Percentiles rank a stretch among this genome's conserved stretches.
Conservation (phyloP, 495 filamentous ascomycete species). For the Poronia punctata region DNA sequence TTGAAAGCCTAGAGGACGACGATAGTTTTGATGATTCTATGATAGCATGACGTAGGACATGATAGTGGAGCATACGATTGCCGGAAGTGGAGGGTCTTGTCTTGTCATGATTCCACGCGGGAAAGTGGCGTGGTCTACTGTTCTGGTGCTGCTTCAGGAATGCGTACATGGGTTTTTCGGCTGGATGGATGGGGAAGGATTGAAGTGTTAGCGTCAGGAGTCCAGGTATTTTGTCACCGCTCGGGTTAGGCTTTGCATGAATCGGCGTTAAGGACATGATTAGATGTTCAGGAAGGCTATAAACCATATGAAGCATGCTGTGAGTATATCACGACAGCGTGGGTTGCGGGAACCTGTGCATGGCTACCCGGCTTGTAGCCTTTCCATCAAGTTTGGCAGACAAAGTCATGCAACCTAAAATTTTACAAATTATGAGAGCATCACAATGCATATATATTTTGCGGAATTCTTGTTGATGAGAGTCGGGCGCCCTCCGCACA, state of each 20-base stretch:
- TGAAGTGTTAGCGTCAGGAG: slow-evolving; percentile 8
- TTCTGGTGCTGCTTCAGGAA: slow-evolving; percentile 3
- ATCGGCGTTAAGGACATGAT: slow-evolving; percentile 10
- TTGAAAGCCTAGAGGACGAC: slow-evolving; percentile 82
- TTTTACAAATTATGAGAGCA: too few species aligned
- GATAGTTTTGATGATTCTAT: slow-evolving; percentile 67
- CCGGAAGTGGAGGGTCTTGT: slow-evolving; percentile 1
- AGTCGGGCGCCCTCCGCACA: too few species aligned
- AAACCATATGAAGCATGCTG: slow-evolving; percentile 5
- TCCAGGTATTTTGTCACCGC: slow-evolving; percentile 4
- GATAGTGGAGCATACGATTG: slow-evolving; percentile 12
- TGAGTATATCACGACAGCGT: slow-evolving; percentile 11
- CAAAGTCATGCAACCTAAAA: too few species aligned
- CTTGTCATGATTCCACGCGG: slow-evolving; percentile 1
- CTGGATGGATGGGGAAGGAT: not conserved
- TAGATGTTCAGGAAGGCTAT: slow-evolving; percentile 6
- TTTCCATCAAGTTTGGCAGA: too few species aligned
- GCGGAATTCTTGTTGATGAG: too few species aligned
- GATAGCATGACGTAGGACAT: slow-evolving; percentile 32
- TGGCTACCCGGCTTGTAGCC: slow-evolving; percentile 8
- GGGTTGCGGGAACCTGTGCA: slow-evolving; percentile 9
- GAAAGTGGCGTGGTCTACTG: not conserved
- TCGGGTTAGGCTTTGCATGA: slow-evolving; percentile 8
- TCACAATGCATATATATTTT: too few species aligned
- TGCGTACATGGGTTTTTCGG: slow-evolving; percentile 6